Percentiles rank a stretch among this genome's conserved stretches.
Evolutionary conservation across 768 basidiomycete species (phyloP).

Genomic region (Psilocybe cyanescens): DNA sequence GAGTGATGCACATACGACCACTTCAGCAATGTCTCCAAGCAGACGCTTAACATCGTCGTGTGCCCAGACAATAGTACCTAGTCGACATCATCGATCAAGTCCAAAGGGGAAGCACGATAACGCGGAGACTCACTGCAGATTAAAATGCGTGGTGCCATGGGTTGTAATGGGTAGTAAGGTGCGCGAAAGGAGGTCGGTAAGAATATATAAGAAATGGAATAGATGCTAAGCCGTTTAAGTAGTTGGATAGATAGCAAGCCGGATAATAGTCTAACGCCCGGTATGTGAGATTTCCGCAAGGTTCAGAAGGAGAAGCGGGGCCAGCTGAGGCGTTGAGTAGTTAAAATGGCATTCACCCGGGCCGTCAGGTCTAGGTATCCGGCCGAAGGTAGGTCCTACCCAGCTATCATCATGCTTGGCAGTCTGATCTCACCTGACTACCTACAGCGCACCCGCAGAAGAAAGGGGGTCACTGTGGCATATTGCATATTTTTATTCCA

Average conservation of each 20-base stretch:
- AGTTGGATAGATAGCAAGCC: not conserved
- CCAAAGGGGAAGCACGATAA: not conserved
- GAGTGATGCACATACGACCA: slow-evolving; percentile 62
- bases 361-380: not conserved
- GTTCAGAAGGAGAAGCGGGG: not conserved
- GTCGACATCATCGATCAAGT: not conserved
- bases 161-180: not conserved
- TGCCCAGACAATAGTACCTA: slow-evolving; percentile 81
- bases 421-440: not conserved
- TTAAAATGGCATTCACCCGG: not conserved
- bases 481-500: slow-evolving; percentile 2
- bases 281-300: slow-evolving; percentile 1
- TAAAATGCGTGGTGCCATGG: slow-evolving; percentile 32
- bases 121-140: slow-evolving; percentile 38
- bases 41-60: slow-evolving; percentile 71
- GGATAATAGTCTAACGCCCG: slow-evolving; percentile 3
- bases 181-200: not conserved
- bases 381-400: slow-evolving; percentile 6
- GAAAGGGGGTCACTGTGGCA: not conserved
- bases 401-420: slow-evolving; percentile 3
- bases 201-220: not conserved
- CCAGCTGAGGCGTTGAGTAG: not conserved
- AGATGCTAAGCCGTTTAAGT: not conserved
- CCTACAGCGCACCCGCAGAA: not conserved
- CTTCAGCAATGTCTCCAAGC: slow-evolving; percentile 69